Percentiles rank a stretch among this genome's conserved stretches.
Conservation (phyloP, 768 basidiomycete genomes). For the Pseudohyphozyma bogoriensis region DNA sequence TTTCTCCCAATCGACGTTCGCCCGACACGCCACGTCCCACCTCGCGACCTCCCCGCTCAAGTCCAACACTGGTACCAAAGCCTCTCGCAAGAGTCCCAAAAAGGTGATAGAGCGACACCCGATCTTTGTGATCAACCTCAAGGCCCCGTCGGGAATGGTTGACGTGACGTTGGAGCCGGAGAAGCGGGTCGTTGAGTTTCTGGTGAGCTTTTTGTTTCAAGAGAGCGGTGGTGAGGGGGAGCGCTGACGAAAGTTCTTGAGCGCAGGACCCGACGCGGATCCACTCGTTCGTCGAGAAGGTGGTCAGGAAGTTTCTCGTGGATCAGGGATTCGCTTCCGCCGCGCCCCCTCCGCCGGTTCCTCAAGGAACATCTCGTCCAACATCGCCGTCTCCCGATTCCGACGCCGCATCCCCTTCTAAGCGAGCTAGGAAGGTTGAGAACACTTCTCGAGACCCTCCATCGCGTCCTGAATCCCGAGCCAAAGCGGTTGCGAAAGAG, state of each 20-base stretch:
- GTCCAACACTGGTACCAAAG: neutral
- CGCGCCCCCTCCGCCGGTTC: neutral
- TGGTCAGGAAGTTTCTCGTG: constrained; percentile 14
- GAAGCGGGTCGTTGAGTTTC: constrained; percentile 57
- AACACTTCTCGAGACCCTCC: too few species aligned
- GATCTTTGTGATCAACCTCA: constrained; percentile 71
- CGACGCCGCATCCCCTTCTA: too few species aligned
- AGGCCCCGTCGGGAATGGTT: constrained; percentile 53
- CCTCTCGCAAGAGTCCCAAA: constrained; percentile 22
- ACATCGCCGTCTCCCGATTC: neutral
- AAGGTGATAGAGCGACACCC: constrained; percentile 53
- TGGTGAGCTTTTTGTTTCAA: constrained; percentile 44
- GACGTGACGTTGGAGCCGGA: constrained; percentile 74
- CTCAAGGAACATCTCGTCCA: neutral
- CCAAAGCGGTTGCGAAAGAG: too few species aligned
- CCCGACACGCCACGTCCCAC: constrained; percentile 17
- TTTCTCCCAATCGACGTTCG: constrained; percentile 44
- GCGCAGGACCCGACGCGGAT: constrained; percentile 10
- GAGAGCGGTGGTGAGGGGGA: neutral
- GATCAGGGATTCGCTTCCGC: constrained; percentile 57
- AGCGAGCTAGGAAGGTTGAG: too few species aligned
- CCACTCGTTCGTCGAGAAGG: neutral
- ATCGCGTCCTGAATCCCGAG: too few species aligned
- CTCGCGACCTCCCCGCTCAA: constrained; percentile 2
- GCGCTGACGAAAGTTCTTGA: neutral